These are phyloP conservation scores for Glycyrrhiza uralensis DNA, from an alignment of 306 rosid species.

Conservation along the genomic window DNA sequence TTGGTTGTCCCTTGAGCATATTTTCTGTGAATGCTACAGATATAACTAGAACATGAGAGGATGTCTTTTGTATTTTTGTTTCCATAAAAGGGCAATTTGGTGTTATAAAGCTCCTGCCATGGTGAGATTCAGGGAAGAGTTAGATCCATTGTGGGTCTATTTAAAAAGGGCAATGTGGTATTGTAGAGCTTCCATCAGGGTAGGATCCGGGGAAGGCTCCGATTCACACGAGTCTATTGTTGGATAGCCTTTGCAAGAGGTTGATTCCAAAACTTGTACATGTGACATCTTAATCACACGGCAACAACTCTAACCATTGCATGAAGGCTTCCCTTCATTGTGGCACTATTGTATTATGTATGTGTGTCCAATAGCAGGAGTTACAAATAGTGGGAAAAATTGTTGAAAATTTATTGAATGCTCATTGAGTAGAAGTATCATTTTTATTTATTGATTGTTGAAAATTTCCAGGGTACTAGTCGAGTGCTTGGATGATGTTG, in stretches of 20 bases:
- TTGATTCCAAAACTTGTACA: neutral
- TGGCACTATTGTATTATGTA: neutral
- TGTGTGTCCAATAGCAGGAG: neutral
- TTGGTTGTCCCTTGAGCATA: neutral
- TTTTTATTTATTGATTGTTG: constrained; percentile 1
- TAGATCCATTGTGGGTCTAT: neutral
- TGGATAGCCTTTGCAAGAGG: neutral
- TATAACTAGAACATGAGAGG: constrained; percentile 6
- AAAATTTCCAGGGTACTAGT: constrained; percentile 65
- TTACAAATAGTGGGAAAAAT: neutral
- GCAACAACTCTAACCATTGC: neutral
- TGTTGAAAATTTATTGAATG: neutral
- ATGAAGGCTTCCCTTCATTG: neutral
- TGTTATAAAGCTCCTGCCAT: neutral
- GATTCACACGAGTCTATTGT: neutral
- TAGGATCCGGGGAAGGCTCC: neutral
- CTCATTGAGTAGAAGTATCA: neutral
- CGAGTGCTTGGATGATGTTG: constrained; percentile 76
- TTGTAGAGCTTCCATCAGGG: neutral
- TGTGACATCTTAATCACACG: neutral
- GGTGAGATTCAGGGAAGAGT: neutral
- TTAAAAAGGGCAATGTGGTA: neutral
- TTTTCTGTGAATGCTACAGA: constrained; percentile 14
- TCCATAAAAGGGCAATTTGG: constrained; percentile 1
- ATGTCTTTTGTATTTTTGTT: neutral